phyloP scores from a whole-genome alignment of 352 stramenopile species.

The Aphanomyces astaci region DNA sequence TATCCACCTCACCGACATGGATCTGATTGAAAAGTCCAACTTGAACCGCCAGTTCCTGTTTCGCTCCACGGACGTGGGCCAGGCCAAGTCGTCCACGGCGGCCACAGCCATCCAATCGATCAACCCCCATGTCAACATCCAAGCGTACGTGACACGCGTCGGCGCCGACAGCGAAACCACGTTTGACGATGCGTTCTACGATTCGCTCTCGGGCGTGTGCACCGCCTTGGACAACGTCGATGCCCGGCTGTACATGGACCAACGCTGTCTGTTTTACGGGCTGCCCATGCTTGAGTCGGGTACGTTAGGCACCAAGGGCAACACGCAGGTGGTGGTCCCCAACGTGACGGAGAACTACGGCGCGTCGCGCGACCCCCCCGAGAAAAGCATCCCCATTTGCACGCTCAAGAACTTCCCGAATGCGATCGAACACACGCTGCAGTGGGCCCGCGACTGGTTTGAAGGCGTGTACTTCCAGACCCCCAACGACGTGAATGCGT shows the following conservation, averaged over 20 bases:
- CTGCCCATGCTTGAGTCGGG: constrained; percentile 98
- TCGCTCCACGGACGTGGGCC: constrained; percentile 93
- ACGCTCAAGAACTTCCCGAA: constrained; percentile 99
- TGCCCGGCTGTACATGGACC: constrained; percentile 96
- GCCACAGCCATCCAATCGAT: constrained; percentile 89
- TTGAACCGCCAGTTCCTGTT: constrained; percentile 99
- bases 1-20: constrained; percentile 98
- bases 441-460: constrained; percentile 99
- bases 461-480: constrained; percentile 97
- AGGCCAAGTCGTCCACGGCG: constrained; percentile 94
- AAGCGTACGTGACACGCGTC: constrained; percentile 77
- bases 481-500: constrained; percentile 94
- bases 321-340: constrained; percentile 89
- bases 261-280: constrained; percentile 94
- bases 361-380: constrained; percentile 94
- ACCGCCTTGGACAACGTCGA: constrained; percentile 99
- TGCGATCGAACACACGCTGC: constrained; percentile 97
- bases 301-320: constrained; percentile 98
- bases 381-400: constrained; percentile 99
- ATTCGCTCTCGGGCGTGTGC: constrained; percentile 91
- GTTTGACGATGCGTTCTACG: constrained; percentile 98
- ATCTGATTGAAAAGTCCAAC: constrained; percentile 99
- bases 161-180: constrained; percentile 93
- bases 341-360: constrained; percentile 96
- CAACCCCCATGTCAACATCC: constrained; percentile 93